phyloP scores from a whole-genome alignment of 768 basidiomycete species.

The Rhizopogon rudus region DNA sequence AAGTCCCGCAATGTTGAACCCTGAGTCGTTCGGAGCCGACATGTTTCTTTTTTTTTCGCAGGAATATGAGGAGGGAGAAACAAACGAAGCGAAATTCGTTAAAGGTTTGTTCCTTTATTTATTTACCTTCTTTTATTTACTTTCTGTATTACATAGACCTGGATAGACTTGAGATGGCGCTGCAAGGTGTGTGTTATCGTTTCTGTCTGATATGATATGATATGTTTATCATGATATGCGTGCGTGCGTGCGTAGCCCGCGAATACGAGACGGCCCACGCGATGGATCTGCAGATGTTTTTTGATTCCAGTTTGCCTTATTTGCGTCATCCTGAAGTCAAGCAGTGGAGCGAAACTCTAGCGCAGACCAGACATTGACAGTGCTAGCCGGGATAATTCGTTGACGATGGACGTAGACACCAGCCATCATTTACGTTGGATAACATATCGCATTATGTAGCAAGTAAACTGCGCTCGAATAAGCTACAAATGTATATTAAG shows the following conservation, averaged over 20 bases:
- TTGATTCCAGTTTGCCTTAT: slow-evolving; percentile 72
- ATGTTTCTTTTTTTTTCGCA: slow-evolving; percentile 19
- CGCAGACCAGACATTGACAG: background rate
- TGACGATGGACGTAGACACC: too few relatives aligned
- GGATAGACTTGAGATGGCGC: slow-evolving; percentile 84
- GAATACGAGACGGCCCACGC: slow-evolving; percentile 65
- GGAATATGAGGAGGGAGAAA: slow-evolving; percentile 81
- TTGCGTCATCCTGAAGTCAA: slow-evolving; percentile 69
- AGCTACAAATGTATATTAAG: background rate
- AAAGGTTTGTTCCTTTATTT: slow-evolving; percentile 49
- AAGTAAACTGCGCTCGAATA: background rate
- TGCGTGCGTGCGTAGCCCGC: slow-evolving; percentile 37
- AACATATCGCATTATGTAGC: too few relatives aligned
- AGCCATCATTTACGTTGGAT: too few relatives aligned
- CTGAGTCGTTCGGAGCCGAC: too few relatives aligned
- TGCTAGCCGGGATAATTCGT: background rate
- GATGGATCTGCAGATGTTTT: slow-evolving; percentile 64
- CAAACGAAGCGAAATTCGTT: slow-evolving; percentile 77
- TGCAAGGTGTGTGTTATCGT: slow-evolving; percentile 50
- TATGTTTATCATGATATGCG: background rate
- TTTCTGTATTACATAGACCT: slow-evolving; percentile 46
- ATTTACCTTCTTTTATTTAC: background rate
- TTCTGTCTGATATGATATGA: background rate
- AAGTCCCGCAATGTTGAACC: slow-evolving; percentile 6
- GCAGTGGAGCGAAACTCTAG: slow-evolving; percentile 54